Evolutionary conservation across 257 asterid species (phyloP).

Genomic region (Verbena officinalis): DNA sequence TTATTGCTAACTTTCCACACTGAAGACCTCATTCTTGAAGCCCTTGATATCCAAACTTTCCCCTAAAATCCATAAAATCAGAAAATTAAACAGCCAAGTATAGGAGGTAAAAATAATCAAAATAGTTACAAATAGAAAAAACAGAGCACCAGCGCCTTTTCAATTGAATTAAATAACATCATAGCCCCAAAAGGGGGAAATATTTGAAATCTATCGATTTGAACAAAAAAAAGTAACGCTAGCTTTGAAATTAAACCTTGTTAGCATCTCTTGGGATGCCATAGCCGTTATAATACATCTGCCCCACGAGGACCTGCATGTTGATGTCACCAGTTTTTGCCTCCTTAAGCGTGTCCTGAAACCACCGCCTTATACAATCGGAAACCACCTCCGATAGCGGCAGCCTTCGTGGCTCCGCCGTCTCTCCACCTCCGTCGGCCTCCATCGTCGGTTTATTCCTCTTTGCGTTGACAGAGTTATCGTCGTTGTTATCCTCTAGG

Average conservation of each 20-base stretch:
- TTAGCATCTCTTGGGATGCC: slow-evolving; percentile 59
- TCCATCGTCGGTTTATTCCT: slow-evolving; percentile 32
- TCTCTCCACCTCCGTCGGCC: slow-evolving; percentile 29
- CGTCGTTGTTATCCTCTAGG: slow-evolving; percentile 10
- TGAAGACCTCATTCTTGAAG: slow-evolving; percentile 68
- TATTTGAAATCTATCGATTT: background rate
- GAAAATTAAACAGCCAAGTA: slow-evolving; percentile 6
- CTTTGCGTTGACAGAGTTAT: slow-evolving; percentile 19
- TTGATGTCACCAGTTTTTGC: slow-evolving; percentile 71
- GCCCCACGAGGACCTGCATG: slow-evolving; percentile 77
- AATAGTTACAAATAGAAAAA: no score
- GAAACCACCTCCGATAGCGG: slow-evolving; percentile 70
- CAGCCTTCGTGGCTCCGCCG: slow-evolving; percentile 30
- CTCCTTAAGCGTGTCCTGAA: slow-evolving; percentile 71
- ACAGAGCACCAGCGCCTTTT: background rate
- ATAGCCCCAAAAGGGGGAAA: background rate
- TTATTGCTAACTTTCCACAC: slow-evolving; percentile 72
- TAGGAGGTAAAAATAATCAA: background rate
- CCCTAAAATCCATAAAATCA: slow-evolving; percentile 47
- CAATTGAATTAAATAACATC: background rate
- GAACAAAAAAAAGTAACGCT: background rate
- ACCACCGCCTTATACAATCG: slow-evolving; percentile 73
- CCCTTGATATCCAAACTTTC: slow-evolving; percentile 61
- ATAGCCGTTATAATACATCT: slow-evolving; percentile 75
- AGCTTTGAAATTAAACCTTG: slow-evolving; percentile 44